Conservation (phyloP, 2,329 filamentous ascomycete species). For the Endoconidiophora polonica region DNA sequence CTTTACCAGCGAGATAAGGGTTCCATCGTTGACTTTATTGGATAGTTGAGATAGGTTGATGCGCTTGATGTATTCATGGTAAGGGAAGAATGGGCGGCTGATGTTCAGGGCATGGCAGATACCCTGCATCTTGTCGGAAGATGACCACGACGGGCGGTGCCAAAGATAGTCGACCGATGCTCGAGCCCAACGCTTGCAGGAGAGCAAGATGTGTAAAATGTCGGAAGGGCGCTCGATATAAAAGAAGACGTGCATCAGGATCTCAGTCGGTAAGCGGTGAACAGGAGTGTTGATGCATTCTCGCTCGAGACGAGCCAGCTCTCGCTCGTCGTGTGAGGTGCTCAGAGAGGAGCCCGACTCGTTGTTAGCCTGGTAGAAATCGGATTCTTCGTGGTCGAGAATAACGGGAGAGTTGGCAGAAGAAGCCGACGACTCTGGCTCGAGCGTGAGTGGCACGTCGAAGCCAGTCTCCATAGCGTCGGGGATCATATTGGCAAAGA, state of each 20-base stretch:
- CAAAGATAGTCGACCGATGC: slow-evolving; percentile 88
- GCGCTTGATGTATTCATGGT: slow-evolving; percentile 78
- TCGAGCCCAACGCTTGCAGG: slow-evolving; percentile 84
- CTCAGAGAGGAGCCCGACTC: slow-evolving; percentile 88
- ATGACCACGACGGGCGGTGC: slow-evolving; percentile 84
- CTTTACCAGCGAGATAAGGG: slow-evolving; percentile 59
- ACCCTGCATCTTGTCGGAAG: slow-evolving; percentile 62
- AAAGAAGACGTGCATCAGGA: slow-evolving; percentile 82
- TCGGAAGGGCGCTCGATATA: slow-evolving; percentile 64
- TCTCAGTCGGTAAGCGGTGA: slow-evolving; percentile 75
- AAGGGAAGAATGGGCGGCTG: slow-evolving; percentile 66
- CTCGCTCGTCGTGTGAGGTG: slow-evolving; percentile 52
- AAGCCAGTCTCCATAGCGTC: not conserved
- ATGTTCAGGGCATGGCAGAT: slow-evolving; percentile 66
- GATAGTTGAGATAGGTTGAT: slow-evolving; percentile 74
- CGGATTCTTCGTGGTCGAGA: slow-evolving; percentile 76
- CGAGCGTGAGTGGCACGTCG: slow-evolving; percentile 21
- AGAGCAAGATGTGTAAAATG: slow-evolving; percentile 74
- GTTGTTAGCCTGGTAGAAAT: slow-evolving; percentile 78
- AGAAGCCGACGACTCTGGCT: slow-evolving; percentile 31
- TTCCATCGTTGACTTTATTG: slow-evolving; percentile 69
- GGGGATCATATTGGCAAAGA: not conserved
- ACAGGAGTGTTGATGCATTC: slow-evolving; percentile 60
- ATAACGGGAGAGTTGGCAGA: slow-evolving; percentile 61
- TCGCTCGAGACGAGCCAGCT: slow-evolving; percentile 53